phyloP scores from a whole-genome alignment of 257 asterid species.

The Paulownia fortunei region DNA sequence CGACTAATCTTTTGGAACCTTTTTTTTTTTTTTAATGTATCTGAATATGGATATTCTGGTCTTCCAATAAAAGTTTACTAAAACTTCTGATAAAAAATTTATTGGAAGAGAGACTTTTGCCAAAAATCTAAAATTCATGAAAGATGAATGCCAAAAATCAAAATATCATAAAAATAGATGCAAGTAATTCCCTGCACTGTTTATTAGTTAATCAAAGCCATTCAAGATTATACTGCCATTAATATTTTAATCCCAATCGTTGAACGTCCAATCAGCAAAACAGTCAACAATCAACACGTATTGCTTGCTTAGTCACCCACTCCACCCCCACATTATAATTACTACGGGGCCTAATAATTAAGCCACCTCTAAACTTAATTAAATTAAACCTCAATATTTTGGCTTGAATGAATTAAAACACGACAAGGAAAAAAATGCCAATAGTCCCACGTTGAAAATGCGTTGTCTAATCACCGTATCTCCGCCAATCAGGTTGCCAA shows the following conservation, averaged over 20 bases:
- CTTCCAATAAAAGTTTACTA: too few species aligned
- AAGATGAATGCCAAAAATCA: too few species aligned
- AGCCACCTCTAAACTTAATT: background rate
- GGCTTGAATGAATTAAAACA: background rate
- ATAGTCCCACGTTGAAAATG: background rate
- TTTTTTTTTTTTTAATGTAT: too few species aligned
- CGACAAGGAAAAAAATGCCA: background rate
- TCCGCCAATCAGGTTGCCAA: too few species aligned
- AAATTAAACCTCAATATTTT: background rate
- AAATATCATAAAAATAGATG: too few species aligned
- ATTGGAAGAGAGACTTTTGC: too few species aligned
- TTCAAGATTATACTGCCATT: background rate
- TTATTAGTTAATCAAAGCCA: background rate
- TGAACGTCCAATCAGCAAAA: background rate
- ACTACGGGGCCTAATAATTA: background rate
- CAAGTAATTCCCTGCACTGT: too few species aligned
- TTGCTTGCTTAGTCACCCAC: conserved; percentile 16
- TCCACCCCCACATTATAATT: background rate
- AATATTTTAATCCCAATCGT: background rate
- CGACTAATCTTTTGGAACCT: too few species aligned
- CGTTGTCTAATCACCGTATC: too few species aligned
- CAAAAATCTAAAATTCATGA: too few species aligned
- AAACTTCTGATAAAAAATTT: too few species aligned
- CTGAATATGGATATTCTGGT: too few species aligned
- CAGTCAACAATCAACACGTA: conserved; percentile 15